Base-by-base conservation (phyloP, 164 flowering plant species). In the Vitis cinerea region DNA sequence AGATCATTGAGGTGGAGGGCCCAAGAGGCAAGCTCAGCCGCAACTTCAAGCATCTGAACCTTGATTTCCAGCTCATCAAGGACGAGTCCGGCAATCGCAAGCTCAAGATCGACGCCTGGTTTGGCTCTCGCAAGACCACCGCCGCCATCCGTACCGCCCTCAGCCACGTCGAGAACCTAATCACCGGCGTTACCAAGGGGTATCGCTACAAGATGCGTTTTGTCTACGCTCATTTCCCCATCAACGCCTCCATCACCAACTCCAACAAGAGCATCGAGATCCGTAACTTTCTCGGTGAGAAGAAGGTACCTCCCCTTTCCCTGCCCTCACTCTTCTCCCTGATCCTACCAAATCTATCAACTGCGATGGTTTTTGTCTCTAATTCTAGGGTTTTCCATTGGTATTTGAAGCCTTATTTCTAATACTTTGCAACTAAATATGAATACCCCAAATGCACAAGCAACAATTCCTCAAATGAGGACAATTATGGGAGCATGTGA, bases 191-290 rank as follows among this genome's bases (percentile, higher is more conserved):
- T 53, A 87, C 89, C 50, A 83, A 85, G 61, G 91, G 91, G 3
- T 87, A 82, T 65, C 76, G 89, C 3, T 87, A 87, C 74, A 85
- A 83, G 80, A 87, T 87, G 91, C 66, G 91, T 15, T 85, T 87
- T 31, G 91, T 87, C 8, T 85, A 87, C 31, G 91, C 91, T 62
- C 87, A 87, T 29, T 87, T 87, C 65, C 89, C 91, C 30, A 87
- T 87, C 64, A 87, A 87, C 53, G 91, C 91, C 48, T 74, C 82
- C 59, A 87, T 87, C 68, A 71, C 84, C 23, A 81, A 71, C 23
- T 59, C 44, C 49, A 70, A 54, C 74, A 75, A 61, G 69, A 27
- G 74, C 11, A 79, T 79, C 63, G 81, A 78, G 74, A 78, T 78
- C 71, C 65, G 78, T 2, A 78, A 75, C 71, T 77, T 77, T 61